Evolutionary conservation across 441 rosid species (phyloP), one percentile per base, ranked within the genome.

Genomic region (Pelargonium australe): DNA sequence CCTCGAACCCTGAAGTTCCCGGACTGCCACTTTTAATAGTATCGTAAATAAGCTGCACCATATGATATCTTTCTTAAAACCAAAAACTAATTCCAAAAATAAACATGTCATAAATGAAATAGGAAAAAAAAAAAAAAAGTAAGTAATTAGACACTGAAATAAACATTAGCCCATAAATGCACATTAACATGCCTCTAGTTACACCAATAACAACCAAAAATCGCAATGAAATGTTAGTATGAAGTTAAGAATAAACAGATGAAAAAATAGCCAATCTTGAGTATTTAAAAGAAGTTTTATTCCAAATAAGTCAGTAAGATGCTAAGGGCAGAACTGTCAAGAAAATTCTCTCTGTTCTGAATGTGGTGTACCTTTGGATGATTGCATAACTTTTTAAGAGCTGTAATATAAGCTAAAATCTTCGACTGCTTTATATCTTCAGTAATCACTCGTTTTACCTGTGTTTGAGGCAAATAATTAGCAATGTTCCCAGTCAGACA

Each of bases 341-440:
- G 69, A 62, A 66, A 68, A 10, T 57, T 68, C 19, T 57, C 40
- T 34, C 6, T 37, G 41, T 55, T 44, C 10, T 1, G 6, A 58
- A 1, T 65, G 19, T 69, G 68, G 47, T 64, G 53, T 77, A 95
- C 99, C 96, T 95, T 95, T 49, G 99, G 99, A 85, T 95, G 99
- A 78, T 95, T 95, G 85, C 99, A 91, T 70, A 95, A 94, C 91
- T 95, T 95, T 86, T 95, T 95, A 60, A 95, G 99, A 79, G 97
- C 97, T 67, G 99, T 95, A 72, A 95, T 91, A 81, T 90, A 91
- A 65, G 97, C 99, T 86, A 95, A 83, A 66, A 95, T 93, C 86
- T 85, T 91, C 16, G 97, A 83, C 74, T 86, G 85, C 78, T 90
- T 95, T 75, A 81, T 71, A 77, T 90, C 96, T 72, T 88, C 97